Evolutionary conservation across 2,329 filamentous ascomycete species (phyloP), one percentile per base, ranked within the genome.

Genomic region (Cladosporium sp.): DNA sequence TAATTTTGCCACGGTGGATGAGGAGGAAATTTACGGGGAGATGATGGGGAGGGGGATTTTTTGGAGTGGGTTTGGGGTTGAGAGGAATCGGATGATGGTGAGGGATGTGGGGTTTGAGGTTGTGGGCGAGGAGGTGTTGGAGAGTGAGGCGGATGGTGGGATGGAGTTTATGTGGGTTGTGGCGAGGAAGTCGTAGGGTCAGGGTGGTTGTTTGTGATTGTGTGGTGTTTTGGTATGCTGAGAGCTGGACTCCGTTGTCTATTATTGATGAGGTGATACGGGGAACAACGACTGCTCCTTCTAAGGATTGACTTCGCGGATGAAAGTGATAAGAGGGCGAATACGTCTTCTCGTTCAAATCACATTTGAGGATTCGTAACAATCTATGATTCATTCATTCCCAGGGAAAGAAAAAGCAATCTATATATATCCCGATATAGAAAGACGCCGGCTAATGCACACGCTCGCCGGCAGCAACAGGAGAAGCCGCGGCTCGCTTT

Each of bases 11-110:
- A 56, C 52, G 12, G 47, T 55, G 9, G 60, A 62, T 47, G 56
- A 56, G 15, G 58, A 56, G 36, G 61, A 60, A 27, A 59, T 62
- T 27, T 55, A 57, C 54, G 58, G 60, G 5, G 61, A 61, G 50
- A 53, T 61, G 37, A 54, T 61, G 48, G 61, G 61, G 1, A 41
- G 43, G 18, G 60, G 57, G 30, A 63, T 62, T 56, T 63, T 60
- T 50, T 63, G 61, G 61, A 58, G 56, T 51, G 54, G 56, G 17
- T 63, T 52, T 40, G 67, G 60, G 9, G 61, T 61, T 32, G 64
- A 69, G 54, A 56, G 56, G 29, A 63, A 58, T 55, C 64, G 68
- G 58, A 65, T 64, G 52, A 61, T 73, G 54, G 60, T 69, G 7
- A 60, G 63, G 48, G 62, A 58, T 32, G 64, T 54, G 20, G 70